These are phyloP conservation scores for Trichophyton benhamiae DNA, from an alignment of 2,329 filamentous ascomycete genomes.

Conservation along the genomic window DNA sequence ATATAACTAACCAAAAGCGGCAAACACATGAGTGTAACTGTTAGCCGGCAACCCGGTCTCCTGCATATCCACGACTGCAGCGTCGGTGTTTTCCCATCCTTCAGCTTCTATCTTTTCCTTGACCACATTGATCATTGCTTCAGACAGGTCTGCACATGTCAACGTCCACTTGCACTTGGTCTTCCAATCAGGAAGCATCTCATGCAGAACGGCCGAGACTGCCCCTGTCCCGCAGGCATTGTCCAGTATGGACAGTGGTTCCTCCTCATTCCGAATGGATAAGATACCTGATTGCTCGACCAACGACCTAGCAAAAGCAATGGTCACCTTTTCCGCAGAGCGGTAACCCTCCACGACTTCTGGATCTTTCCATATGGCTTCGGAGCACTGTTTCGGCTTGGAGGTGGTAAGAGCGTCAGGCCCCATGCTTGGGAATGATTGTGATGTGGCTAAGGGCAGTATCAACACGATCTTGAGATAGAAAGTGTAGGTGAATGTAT, in stretches of 20 bases:
- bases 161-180: not conserved
- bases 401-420: not conserved
- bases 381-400: not conserved
- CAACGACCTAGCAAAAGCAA: conserved; percentile 5
- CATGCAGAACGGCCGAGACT: conserved; percentile 5
- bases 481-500: not conserved
- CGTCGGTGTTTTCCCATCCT: conserved; percentile 4
- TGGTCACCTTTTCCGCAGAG: conserved; percentile 8
- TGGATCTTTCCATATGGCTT: conserved; percentile 9
- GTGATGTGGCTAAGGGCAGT: not conserved
- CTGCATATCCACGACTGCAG: conserved; percentile 5
- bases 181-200: conserved; percentile 6
- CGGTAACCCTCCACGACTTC: conserved; percentile 7
- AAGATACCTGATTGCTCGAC: conserved; percentile 7
- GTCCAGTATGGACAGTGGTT: conserved; percentile 3
- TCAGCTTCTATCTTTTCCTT: conserved; percentile 4
- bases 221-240: conserved; percentile 8
- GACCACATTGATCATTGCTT: conserved; percentile 7
- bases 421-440: not conserved
- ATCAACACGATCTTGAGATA: not conserved
- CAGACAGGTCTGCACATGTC: conserved; percentile 9
- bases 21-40: conserved; percentile 7
- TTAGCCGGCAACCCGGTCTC: not conserved
- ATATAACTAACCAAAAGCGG: conserved; percentile 3
- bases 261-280: not conserved